Evolutionary conservation across 192 early-diverging fungal genomes (phyloP), one percentile per base, ranked within the genome.

Genomic region (Coemansia sp.): DNA sequence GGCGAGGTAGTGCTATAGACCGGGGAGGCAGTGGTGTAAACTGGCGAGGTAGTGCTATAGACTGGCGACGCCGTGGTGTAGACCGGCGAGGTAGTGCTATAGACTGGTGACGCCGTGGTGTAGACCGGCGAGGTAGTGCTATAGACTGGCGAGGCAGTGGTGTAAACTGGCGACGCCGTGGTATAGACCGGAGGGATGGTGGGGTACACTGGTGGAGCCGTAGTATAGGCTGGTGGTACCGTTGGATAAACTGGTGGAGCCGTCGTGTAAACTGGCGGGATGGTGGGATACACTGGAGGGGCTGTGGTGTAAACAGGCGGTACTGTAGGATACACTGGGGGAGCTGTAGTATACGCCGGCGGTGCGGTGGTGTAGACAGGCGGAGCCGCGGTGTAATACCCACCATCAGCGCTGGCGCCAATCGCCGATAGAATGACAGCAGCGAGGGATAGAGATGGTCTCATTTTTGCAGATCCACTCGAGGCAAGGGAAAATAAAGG

Each of bases 401-500:
- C 53, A 31, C 35, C 68, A 19, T 57, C 64, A 36, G 64, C 64
- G 31, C 33, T 35, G 14, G 33, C 53, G 42, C 63, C 35, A 39
- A 62, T 10, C 36, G 67, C 59, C 46, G 41, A 37, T 27, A 69
- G 44, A 13, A 67, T 63, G n/a, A 63, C 5, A 6, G 59, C 54
- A 17, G 63, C 37, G 50, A 69, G 10, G 24, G 73, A 68, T 13
- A 75, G 5, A 35, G 62, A 68, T 24, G 59, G 17, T 50, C 44
- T 75, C 67, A 69, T 75, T 69, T 54, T 66, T 54, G 54, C 54
- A 57, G 54, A 57, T 57, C 54, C 31, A 34, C 31, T 33, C 24
- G 24, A 27, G 24, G 24, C 24, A 34, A 35, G 14, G 16, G 54
- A 14, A 35, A 6, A 34, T n/a, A 48, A 19, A 5, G 46, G 21